Evolutionary conservation across 2,329 filamentous ascomycete genomes (phyloP).

Genomic region (Claviceps sp.): DNA sequence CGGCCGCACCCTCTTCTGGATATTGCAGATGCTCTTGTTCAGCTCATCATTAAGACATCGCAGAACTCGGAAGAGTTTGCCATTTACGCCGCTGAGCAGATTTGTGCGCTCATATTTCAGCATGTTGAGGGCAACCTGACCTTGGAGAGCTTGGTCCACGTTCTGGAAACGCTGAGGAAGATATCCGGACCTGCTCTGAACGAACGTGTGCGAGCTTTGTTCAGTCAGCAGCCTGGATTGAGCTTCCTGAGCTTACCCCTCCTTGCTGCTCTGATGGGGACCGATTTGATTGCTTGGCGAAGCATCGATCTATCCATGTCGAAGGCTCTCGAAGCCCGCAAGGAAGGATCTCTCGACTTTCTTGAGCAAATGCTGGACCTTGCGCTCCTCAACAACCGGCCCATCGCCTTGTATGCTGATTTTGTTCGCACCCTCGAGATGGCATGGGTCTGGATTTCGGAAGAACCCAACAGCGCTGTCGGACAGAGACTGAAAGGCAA

Average conservation of each 20-base stretch:
- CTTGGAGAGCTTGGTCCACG: conserved; percentile 48
- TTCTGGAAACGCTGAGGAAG: conserved; percentile 46
- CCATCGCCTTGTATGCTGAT: conserved; percentile 69
- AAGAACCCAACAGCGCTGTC: conserved; percentile 50
- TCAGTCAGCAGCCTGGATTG: conserved; percentile 42
- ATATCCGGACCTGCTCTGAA: conserved; percentile 42
- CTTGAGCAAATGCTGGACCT: conserved; percentile 69
- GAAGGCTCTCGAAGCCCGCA: conserved; percentile 57
- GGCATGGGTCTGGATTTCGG: conserved; percentile 67
- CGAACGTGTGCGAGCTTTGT: conserved; percentile 40
- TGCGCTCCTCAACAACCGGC: conserved; percentile 63
- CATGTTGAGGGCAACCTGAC: conserved; percentile 41
- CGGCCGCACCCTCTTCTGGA: conserved; percentile 47
- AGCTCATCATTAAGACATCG: conserved; percentile 49
- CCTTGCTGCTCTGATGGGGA: conserved; percentile 42
- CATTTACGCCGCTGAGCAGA: conserved; percentile 45
- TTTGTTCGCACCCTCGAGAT: conserved; percentile 73
- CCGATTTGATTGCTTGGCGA: conserved; percentile 48
- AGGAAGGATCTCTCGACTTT: conserved; percentile 61
- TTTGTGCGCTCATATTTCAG: conserved; percentile 43
- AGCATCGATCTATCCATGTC: conserved; percentile 60
- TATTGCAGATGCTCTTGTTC: conserved; percentile 46
- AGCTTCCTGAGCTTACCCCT: conserved; percentile 44
- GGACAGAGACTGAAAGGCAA: conserved; percentile 61
- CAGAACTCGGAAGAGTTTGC: conserved; percentile 48